Evolutionary conservation across 106 monocot genomes (phyloP).

Genomic region (Alisma plantagoaquatica): DNA sequence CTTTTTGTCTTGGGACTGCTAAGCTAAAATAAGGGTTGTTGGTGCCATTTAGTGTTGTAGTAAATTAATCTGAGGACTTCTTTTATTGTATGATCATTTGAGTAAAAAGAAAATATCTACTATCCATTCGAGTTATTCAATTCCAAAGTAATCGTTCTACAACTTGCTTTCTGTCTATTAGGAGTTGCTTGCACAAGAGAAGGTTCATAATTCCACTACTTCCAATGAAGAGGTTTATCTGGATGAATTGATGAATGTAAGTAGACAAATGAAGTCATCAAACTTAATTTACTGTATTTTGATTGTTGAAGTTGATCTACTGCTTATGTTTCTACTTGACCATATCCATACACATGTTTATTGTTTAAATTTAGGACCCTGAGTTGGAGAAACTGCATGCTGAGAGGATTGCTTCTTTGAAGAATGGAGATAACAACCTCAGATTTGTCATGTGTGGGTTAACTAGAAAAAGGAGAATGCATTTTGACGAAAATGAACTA

Average conservation of each 20-base stretch:
- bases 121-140: no score
- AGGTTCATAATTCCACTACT: constrained; percentile 41
- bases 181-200: constrained; percentile 61
- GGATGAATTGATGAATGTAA: constrained; percentile 94
- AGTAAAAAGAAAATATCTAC: no score
- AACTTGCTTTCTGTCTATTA: constrained; percentile 11
- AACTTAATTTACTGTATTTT: not conserved
- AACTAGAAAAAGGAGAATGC: no score
- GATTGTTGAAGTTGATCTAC: not conserved
- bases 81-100: no score
- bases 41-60: no score
- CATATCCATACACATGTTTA: not conserved
- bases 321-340: not conserved
- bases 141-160: not conserved
- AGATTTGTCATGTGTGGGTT: no score
- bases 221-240: constrained; percentile 87
- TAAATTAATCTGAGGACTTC: no score
- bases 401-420: constrained; percentile 82
- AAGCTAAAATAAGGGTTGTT: no score
- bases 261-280: no score
- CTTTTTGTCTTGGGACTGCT: no score
- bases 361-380: constrained; percentile 53
- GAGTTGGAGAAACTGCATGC: constrained; percentile 93
- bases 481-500: no score
- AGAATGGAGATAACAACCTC: no score